Conservation (phyloP, 108 stramenopile genomes). For the Cyclostephanos invisitatus region DNA sequence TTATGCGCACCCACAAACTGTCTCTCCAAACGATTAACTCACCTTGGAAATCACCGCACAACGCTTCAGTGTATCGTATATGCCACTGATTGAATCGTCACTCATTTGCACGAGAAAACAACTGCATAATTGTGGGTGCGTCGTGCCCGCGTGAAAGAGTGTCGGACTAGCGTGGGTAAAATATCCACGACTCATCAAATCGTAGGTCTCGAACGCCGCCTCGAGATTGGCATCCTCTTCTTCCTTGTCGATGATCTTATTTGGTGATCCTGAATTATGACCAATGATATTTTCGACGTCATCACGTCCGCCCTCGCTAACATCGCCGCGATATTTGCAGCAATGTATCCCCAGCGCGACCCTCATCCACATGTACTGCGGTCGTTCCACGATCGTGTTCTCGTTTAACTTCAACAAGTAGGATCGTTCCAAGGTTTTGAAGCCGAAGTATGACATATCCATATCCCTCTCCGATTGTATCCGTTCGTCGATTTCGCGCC, state of each 20-base stretch:
- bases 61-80: conserved; percentile 95
- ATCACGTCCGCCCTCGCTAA: background rate
- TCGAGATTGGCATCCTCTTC: conserved; percentile 68
- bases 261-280: background rate
- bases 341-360: conserved; percentile 97
- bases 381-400: conserved; percentile 82
- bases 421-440: conserved; percentile 93
- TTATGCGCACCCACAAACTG: background rate
- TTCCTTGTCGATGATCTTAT: conserved; percentile 6
- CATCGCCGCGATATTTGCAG: conserved; percentile 13
- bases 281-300: background rate
- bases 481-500: conserved; percentile 61
- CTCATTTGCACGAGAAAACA: conserved; percentile 96
- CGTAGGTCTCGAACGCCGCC: conserved; percentile 93
- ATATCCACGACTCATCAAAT: conserved; percentile 91
- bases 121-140: conserved; percentile 92
- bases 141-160: conserved; percentile 95
- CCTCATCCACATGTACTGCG: conserved; percentile 97
- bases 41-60: conserved; percentile 93
- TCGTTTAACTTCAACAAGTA: conserved; percentile 74
- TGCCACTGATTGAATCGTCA: conserved; percentile 96
- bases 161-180: conserved; percentile 98
- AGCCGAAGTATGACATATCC: conserved; percentile 94
- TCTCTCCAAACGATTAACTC: background rate
- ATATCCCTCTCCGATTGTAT: conserved; percentile 85